Evolutionary conservation across 78 protist genomes (phyloP).

Genomic region (Isochrysis galbana): DNA sequence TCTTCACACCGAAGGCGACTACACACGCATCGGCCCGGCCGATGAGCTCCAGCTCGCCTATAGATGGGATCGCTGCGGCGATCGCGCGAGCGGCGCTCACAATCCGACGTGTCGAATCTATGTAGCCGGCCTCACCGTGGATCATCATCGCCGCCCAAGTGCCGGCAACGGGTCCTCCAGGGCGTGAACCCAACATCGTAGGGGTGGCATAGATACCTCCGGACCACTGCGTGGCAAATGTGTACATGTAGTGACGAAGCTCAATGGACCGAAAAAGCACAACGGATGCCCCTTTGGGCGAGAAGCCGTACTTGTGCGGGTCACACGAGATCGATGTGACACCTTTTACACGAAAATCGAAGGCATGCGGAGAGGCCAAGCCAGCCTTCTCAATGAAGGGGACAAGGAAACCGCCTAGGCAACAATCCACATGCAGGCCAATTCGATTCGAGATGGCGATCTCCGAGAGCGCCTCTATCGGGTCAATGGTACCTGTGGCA

Average conservation of each 20-base stretch:
- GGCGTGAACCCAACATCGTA: conserved; percentile 79
- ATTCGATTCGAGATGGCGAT: neutral
- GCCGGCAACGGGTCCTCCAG: conserved; percentile 84
- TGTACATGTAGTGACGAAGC: conserved; percentile 34
- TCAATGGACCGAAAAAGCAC: conserved; percentile 54
- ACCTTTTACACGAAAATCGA: neutral
- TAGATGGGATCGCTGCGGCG: neutral
- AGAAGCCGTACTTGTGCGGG: conserved; percentile 92
- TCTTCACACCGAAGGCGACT: conserved; percentile 21
- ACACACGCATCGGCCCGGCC: conserved; percentile 41
- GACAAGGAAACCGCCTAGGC: conserved; percentile 13
- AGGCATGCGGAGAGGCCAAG: neutral
- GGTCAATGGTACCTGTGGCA: conserved; percentile 32
- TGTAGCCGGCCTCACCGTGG: conserved; percentile 76
- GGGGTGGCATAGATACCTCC: conserved; percentile 89
- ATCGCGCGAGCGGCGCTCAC: neutral
- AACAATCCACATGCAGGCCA: conserved; percentile 49
- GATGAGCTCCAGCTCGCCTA: conserved; percentile 10
- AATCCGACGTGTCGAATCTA: neutral
- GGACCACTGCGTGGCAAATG: conserved; percentile 52
- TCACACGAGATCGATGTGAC: conserved; percentile 66
- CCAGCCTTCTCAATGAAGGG: neutral
- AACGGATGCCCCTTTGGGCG: conserved; percentile 84
- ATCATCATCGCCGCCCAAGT: conserved; percentile 86
- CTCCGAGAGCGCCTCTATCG: neutral